Conservation (phyloP, 225 moss, liverwort and hornwort species). For the Takakia lepidozioides region DNA sequence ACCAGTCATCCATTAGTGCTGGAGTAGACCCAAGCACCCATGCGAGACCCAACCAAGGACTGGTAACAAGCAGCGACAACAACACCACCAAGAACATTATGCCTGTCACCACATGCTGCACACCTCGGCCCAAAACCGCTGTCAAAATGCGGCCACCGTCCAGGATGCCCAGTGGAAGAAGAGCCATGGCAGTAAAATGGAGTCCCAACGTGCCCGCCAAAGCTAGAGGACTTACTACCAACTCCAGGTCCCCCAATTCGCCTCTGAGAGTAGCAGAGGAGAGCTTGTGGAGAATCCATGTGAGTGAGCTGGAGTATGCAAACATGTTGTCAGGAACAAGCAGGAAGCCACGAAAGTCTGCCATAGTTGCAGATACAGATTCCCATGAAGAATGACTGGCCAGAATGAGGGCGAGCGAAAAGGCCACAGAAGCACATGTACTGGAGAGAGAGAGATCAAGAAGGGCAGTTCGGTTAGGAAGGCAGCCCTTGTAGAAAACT, state of each 20-base stretch:
- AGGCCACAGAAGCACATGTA: conserved; percentile 22
- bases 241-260: conserved; percentile 33
- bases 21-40: conserved; percentile 36
- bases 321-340: conserved; percentile 39
- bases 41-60: conserved; percentile 37
- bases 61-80: conserved; percentile 20
- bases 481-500: conserved; percentile 43
- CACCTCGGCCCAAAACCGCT: conserved; percentile 34
- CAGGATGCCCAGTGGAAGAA: conserved; percentile 46
- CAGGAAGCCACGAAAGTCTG: conserved; percentile 38
- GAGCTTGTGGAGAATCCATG: conserved; percentile 42
- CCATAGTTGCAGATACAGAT: conserved; percentile 14
- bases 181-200: conserved; percentile 41
- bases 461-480: conserved; percentile 27
- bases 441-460: conserved; percentile 42
- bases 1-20: conserved; percentile 52
- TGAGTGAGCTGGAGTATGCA: conserved; percentile 35
- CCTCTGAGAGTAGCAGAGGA: conserved; percentile 34
- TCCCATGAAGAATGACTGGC: conserved; percentile 18
- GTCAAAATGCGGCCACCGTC: conserved; percentile 54
- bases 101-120: conserved; percentile 33
- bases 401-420: conserved; percentile 31
- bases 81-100: conserved; percentile 14
- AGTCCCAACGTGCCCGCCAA: conserved; percentile 51
- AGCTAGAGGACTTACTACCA: conserved; percentile 39